Base-by-base conservation (phyloP, 2,329 filamentous ascomycete genomes). In the Sporothrix humicola region DNA sequence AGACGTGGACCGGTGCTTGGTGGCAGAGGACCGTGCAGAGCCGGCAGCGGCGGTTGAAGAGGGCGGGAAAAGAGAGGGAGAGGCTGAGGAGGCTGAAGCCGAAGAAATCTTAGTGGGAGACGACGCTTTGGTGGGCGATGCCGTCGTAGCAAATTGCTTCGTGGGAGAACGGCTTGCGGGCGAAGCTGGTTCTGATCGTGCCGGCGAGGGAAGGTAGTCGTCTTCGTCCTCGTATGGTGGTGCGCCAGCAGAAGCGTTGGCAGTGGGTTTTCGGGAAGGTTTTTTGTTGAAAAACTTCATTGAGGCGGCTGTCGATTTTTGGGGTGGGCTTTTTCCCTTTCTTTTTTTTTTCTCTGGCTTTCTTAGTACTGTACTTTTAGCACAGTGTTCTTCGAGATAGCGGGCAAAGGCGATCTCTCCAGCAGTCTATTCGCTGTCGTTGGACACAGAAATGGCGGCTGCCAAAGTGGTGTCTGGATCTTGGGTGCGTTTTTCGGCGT, bases 201-300 rank as follows among this genome's bases (percentile, higher is more conserved):
- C 73, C 13, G 75, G 75, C 37, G 74, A 74, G 7, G 72, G 73
- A 31, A 75, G 76, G 69, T 77, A 74, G 73, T 81, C 80, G 74
- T 80, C 77, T 76, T 80, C 76, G 75, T 83, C 81, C 75, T 80
- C 79, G 77, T 84, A 82, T 79, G 80, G 78, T 75, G 74, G 61
- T 54, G 69, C 72, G 54, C 72, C 70, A 46, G 73, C n/a, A 17
- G 72, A 69, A 48, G 65, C 44, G 69, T 83, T 82, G 78, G 82
- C 81, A 78, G 82, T 80, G 77, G 82, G 81, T 79, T 85, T 86
- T 79, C 84, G 81, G 79, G 81, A 80, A 76, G 83, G 81, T 80
- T 85, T 86, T 80, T 85, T 82, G 78, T 78, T 81, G 80, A 87
- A 87, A 84, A 86, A 84, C 84, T 87, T 87, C 86, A 87, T 87